A percentile compares a stretch with the other conserved stretches of the same genome.
Conservation (phyloP, 306 rosid genomes). For the Hippophae tibetana region DNA sequence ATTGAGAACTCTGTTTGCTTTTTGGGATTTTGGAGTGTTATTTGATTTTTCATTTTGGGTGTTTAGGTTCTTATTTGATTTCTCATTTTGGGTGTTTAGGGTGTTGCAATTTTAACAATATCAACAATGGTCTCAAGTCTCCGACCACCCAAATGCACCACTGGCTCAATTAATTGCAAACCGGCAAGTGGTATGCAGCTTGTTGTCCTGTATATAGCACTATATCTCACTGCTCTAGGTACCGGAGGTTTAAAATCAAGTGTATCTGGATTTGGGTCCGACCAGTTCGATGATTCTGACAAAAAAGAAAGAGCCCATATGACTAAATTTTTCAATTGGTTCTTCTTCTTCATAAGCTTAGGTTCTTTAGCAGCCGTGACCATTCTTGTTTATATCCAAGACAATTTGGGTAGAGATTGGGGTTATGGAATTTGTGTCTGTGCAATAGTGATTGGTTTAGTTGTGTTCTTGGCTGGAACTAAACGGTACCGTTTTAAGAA, state of each 20-base stretch:
- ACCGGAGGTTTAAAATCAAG: slow-evolving; percentile 84
- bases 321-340: slow-evolving; percentile 72
- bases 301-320: slow-evolving; percentile 38
- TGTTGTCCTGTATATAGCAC: slow-evolving; percentile 41
- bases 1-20: background rate
- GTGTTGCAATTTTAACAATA: slow-evolving; percentile 66
- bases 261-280: slow-evolving; percentile 81
- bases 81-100: slow-evolving; percentile 32
- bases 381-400: slow-evolving; percentile 61
- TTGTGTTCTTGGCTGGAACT: slow-evolving; percentile 57
- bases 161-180: slow-evolving; percentile 19
- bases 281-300: slow-evolving; percentile 66
- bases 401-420: slow-evolving; percentile 64
- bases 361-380: slow-evolving; percentile 71
- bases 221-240: slow-evolving; percentile 68
- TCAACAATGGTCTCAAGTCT: slow-evolving; percentile 73
- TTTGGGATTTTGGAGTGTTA: background rate
- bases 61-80: background rate
- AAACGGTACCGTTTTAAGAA: slow-evolving; percentile 58
- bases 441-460: slow-evolving; percentile 40
- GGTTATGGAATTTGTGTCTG: slow-evolving; percentile 73
- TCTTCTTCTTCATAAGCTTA: slow-evolving; percentile 70
- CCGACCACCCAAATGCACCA: slow-evolving; percentile 61
- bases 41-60: background rate
- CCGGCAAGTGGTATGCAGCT: slow-evolving; percentile 45